These are phyloP conservation scores for Schrenkiella parvula DNA, from an alignment of 345 rosid species.

Conservation along the genomic window DNA sequence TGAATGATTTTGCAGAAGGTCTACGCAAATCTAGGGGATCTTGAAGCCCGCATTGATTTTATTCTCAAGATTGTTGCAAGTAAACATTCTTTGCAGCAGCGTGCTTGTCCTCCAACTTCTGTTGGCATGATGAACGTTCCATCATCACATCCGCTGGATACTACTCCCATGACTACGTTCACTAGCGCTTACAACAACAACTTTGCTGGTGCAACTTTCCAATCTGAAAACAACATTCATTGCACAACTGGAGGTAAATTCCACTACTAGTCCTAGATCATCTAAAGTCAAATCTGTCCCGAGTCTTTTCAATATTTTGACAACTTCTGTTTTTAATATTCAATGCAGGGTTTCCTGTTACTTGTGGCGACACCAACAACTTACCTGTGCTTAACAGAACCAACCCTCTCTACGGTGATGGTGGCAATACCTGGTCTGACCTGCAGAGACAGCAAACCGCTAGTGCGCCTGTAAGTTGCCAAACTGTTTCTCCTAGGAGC, in stretches of 20 bases:
- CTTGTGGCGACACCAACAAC: background rate
- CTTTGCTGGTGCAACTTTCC: background rate
- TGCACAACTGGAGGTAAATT: background rate
- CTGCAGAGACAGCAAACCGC: constrained; percentile 47
- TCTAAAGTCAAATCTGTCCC: background rate
- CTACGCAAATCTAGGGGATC: background rate
- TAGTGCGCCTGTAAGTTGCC: constrained; percentile 44
- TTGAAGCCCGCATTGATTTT: background rate
- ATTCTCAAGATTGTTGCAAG: background rate
- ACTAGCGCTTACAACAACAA: background rate
- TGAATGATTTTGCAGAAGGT: background rate
- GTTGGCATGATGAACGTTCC: background rate
- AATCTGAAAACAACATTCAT: background rate
- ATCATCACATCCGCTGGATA: background rate
- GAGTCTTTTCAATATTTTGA: background rate
- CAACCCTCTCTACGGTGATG: background rate
- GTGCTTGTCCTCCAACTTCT: background rate
- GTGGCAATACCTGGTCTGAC: no score
- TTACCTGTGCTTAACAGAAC: background rate
- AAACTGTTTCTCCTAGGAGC: constrained; percentile 36
- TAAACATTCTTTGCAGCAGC: background rate
- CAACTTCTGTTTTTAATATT: background rate
- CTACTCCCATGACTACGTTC: no score
- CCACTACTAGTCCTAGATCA: background rate
- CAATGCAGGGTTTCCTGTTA: background rate